A percentile compares a stretch with the other conserved stretches of the same genome.
Conservation (phyloP, 106 monocot species). For the Acorus gramineus region DNA sequence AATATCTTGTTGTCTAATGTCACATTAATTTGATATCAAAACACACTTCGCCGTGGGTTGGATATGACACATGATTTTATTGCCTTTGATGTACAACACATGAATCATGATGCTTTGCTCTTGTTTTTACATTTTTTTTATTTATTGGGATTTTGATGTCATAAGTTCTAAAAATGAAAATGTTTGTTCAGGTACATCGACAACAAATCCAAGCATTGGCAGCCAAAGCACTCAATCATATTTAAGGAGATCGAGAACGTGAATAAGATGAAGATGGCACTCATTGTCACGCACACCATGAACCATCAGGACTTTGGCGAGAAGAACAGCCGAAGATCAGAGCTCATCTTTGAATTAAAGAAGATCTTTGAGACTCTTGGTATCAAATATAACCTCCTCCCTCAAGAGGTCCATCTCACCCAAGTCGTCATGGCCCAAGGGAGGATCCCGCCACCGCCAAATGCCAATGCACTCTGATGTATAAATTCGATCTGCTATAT, state of each 20-base stretch:
- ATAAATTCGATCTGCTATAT: too few relatives aligned
- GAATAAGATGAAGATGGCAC: conserved; percentile 4
- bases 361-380: neutral
- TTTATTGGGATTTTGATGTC: too few relatives aligned
- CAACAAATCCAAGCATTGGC: conserved; percentile 1
- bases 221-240: neutral
- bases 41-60: too few relatives aligned
- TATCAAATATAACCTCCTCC: conserved; percentile 2
- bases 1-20: too few relatives aligned
- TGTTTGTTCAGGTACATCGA: neutral
- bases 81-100: too few relatives aligned
- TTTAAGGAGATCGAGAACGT: conserved; percentile 1
- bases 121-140: too few relatives aligned
- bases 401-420: conserved; percentile 2
- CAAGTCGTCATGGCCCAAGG: neutral
- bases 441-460: neutral
- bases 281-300: conserved; percentile 2
- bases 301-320: conserved; percentile 2
- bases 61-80: too few relatives aligned
- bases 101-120: too few relatives aligned
- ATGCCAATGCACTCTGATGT: too few relatives aligned
- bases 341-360: conserved; percentile 1
- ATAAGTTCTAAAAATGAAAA: too few relatives aligned
- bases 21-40: too few relatives aligned
- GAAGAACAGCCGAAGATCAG: conserved; percentile 1